These are phyloP conservation scores for Aspergillus uvarum DNA, from an alignment of 2,329 filamentous ascomycete genomes.

Conservation along the genomic window DNA sequence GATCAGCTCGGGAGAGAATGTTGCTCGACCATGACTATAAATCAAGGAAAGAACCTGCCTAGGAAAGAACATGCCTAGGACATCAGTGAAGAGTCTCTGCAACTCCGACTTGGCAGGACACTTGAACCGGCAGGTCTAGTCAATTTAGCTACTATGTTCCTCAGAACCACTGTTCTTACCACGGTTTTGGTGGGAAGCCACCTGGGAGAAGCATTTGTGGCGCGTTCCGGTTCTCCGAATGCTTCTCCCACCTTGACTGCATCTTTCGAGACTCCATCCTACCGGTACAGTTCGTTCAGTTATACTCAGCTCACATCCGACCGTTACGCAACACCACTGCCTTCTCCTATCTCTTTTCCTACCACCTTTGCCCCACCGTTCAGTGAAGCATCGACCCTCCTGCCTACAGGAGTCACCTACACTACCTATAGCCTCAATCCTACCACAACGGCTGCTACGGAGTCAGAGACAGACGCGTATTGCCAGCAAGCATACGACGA, in stretches of 20 bases:
- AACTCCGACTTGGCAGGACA: too few species aligned
- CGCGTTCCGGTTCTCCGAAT: neutral
- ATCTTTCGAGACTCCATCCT: neutral
- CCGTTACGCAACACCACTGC: conserved; percentile 6
- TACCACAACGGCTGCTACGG: neutral
- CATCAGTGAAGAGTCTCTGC: too few species aligned
- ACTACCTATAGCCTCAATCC: conserved; percentile 6
- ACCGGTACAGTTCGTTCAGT: conserved; percentile 5
- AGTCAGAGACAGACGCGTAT: conserved; percentile 25
- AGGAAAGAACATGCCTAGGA: too few species aligned
- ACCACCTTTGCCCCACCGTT: conserved; percentile 2
- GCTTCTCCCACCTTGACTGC: neutral
- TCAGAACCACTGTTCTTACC: neutral
- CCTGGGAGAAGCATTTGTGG: neutral
- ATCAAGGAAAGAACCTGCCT: too few species aligned
- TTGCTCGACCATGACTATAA: too few species aligned
- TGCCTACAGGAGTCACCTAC: conserved; percentile 2
- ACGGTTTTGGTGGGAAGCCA: neutral
- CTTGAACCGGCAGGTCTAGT: too few species aligned
- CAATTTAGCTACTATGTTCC: neutral
- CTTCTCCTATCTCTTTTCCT: conserved; percentile 2
- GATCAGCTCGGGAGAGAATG: too few species aligned
- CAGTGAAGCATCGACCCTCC: conserved; percentile 2
- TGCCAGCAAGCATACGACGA: conserved; percentile 40
- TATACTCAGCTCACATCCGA: conserved; percentile 8